These are phyloP conservation scores for Ophiostoma ulmi DNA, from an alignment of 2,329 filamentous ascomycete species.

Conservation along the genomic window DNA sequence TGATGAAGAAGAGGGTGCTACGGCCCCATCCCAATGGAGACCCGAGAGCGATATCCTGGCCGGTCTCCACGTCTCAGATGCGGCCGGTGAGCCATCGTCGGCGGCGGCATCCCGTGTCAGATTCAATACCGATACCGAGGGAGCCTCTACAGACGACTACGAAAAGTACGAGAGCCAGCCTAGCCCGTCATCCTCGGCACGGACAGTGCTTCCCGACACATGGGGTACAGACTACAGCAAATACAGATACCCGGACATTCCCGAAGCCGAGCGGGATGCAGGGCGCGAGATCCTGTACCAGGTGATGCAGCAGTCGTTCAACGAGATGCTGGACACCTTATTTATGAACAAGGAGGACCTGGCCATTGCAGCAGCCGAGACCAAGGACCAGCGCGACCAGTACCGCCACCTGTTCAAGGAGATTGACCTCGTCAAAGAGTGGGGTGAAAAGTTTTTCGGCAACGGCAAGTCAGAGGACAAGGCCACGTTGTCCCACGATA, in stretches of 20 bases:
- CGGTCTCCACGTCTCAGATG: constrained; percentile 11
- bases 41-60: constrained; percentile 54
- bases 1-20: constrained; percentile 74
- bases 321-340: constrained; percentile 80
- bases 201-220: constrained; percentile 31
- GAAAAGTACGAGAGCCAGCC: background rate
- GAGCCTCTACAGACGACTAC: background rate
- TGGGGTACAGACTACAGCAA: constrained; percentile 57
- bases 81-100: constrained; percentile 28
- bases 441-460: constrained; percentile 30
- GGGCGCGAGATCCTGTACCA: constrained; percentile 88
- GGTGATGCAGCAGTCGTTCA: constrained; percentile 85
- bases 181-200: constrained; percentile 68
- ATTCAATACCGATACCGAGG: background rate
- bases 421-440: constrained; percentile 28
- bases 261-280: constrained; percentile 73
- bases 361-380: constrained; percentile 62
- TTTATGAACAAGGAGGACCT: constrained; percentile 78
- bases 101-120: constrained; percentile 44
- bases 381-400: constrained; percentile 55
- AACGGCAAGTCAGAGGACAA: constrained; percentile 24
- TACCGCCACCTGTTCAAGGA: constrained; percentile 47
- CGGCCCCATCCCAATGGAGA: constrained; percentile 59
- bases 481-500: background rate
- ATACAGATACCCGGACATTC: constrained; percentile 69